These are phyloP conservation scores for Boletellus deceptivus DNA, from an alignment of 1,284 basidiomycete species.

Conservation along the genomic window DNA sequence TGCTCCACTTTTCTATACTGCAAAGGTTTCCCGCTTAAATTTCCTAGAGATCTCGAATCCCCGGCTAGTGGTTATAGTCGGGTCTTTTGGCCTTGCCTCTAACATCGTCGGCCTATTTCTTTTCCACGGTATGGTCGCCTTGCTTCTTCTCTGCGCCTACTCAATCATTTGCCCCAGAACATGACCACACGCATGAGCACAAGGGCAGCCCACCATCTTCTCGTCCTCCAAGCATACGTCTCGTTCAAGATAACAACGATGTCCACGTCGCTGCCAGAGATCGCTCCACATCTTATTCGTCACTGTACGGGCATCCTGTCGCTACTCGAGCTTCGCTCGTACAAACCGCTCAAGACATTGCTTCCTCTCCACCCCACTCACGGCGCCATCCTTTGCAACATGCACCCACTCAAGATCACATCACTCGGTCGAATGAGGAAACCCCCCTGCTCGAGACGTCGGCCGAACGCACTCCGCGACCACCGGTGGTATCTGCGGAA, in stretches of 20 bases:
- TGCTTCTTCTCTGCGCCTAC: background rate
- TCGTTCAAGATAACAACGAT: conserved; percentile 14
- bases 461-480: conserved; percentile 9
- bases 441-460: conserved; percentile 39
- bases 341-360: conserved; percentile 83
- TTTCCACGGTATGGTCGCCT: conserved; percentile 77
- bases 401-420: conserved; percentile 28
- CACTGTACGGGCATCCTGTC: conserved; percentile 83
- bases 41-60: conserved; percentile 83
- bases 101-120: conserved; percentile 94
- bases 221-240: conserved; percentile 26
- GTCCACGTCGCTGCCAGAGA: conserved; percentile 35
- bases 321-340: conserved; percentile 87
- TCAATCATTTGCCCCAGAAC: conserved; percentile 48
- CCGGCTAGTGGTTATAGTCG: conserved; percentile 87
- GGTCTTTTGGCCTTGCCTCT: conserved; percentile 84
- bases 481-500: conserved; percentile 20
- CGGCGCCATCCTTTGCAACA: conserved; percentile 2
- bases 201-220: conserved; percentile 33
- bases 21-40: conserved; percentile 10
- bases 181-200: conserved; percentile 60
- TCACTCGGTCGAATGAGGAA: conserved; percentile 31
- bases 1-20: conserved; percentile 19
- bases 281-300: conserved; percentile 54
- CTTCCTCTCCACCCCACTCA: conserved; percentile 31